A percentile compares a stretch with the other conserved stretches of the same genome.
phyloP scores from a whole-genome alignment of 2,329 filamentous ascomycete genomes.

The Lomentospora prolificans region DNA sequence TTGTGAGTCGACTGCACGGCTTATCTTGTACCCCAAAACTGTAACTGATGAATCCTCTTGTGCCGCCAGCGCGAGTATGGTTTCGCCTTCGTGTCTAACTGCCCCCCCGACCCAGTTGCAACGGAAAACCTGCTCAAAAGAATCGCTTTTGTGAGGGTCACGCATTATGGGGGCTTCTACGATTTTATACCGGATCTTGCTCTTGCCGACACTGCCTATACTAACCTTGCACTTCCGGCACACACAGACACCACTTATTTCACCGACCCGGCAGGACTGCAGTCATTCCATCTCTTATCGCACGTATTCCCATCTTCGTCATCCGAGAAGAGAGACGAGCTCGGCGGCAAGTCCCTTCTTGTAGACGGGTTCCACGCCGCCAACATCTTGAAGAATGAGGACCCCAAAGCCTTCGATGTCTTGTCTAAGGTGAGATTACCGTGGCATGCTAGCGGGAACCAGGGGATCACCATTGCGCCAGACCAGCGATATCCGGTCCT shows the following conservation, averaged over 20 bases:
- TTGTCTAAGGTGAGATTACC: conserved; percentile 51
- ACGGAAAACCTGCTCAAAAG: conserved; percentile 68
- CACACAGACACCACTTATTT: conserved; percentile 98
- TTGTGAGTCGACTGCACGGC: conserved; percentile 46
- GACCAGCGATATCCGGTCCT: conserved; percentile 63
- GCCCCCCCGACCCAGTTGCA: conserved; percentile 55
- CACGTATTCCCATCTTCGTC: conserved; percentile 35
- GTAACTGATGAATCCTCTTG: too few relatives aligned
- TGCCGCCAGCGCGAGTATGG: conserved; percentile 57
- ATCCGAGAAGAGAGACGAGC: conserved; percentile 11
- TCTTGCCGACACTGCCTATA: conserved; percentile 86
- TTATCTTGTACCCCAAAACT: background rate
- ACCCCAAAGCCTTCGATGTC: conserved; percentile 44
- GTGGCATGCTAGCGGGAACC: conserved; percentile 83
- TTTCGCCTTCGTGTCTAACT: conserved; percentile 66
- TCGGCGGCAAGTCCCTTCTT: conserved; percentile 69
- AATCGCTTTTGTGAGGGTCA: conserved; percentile 79
- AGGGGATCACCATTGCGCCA: conserved; percentile 71
- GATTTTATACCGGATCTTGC: conserved; percentile 87
- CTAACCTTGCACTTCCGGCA: conserved; percentile 67
- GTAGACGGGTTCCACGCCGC: conserved; percentile 81
- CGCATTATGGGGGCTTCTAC: conserved; percentile 73
- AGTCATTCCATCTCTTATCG: conserved; percentile 85
- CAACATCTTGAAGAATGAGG: conserved; percentile 41
- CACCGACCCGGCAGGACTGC: conserved; percentile 79